Evolutionary conservation across 148 eudicot species (phyloP), one percentile per base, ranked within the genome.

Genomic region (Persicaria maculosa): DNA sequence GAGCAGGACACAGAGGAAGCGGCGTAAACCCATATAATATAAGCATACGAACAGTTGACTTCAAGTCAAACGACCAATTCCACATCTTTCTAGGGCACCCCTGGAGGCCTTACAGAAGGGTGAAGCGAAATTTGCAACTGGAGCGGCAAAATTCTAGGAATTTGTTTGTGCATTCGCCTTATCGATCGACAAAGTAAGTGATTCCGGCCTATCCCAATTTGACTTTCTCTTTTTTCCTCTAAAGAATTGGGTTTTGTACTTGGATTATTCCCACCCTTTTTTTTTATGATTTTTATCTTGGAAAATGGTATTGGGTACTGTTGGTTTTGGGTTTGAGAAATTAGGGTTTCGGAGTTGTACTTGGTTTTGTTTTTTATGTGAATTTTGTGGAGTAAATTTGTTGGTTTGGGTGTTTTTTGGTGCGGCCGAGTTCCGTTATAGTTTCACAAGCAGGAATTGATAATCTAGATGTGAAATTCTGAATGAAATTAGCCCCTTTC

Each of bases 301-400:
- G 40, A 36, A 36, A 43, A 40, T 65, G 43, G 10, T 14, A 36
- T 65, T 6, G 17, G 70, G 31, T 65, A 43, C 70, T 65, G 70
- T 65, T 65, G 46, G 46, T 65, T 59, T 65, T 43, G 70, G 70
- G 70, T 65, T 65, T 65, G 45, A 36, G 70, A 17, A 65, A 65
- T 65, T 65, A 65, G 70, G 70, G 70, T 65, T 31, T 65, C 19
- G 70, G 47, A 40, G 43, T 9, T 40, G 70, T 11, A 31, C 20
- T 65, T 40, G 5, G 46, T n/a, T 14, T 65, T 36, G 43, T 59
- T 40, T 59, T 59, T 9, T 59, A 25, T 59, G 4, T 9, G 15
- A 9, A 59, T 22, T 0, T 59, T 14, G 43, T 59, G 15, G 67
- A 25, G 40, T 59, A 4, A 59, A 22, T 59, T 59, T 10, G 25